Conservation (phyloP, 2,329 filamentous ascomycete species). For the Botryotinia calthae region DNA sequence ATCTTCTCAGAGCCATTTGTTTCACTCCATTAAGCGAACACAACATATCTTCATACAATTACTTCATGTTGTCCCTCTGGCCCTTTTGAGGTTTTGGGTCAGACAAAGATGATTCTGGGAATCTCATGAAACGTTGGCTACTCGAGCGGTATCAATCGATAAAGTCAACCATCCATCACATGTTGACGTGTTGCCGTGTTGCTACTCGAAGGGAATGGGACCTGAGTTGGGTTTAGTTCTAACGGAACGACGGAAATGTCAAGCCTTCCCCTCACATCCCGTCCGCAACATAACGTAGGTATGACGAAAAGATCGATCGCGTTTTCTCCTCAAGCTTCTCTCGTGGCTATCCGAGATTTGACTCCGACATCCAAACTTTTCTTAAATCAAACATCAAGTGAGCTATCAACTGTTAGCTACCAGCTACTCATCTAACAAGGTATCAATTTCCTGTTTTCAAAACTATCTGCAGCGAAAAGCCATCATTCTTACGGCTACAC, state of each 20-base stretch:
- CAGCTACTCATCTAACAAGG: background rate
- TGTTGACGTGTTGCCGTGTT: background rate
- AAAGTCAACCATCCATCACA: background rate
- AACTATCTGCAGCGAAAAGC: background rate
- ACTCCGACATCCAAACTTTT: background rate
- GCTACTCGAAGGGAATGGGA: background rate
- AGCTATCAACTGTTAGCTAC: background rate
- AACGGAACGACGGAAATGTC: constrained; percentile 9
- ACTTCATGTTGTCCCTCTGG: constrained; percentile 4
- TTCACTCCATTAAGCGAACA: background rate
- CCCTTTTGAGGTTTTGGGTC: background rate
- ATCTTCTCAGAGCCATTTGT: background rate
- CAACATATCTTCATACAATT: constrained; percentile 4
- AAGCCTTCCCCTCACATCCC: background rate
- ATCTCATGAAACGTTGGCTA: background rate
- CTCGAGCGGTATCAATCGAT: background rate
- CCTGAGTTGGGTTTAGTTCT: constrained; percentile 4
- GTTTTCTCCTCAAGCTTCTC: background rate
- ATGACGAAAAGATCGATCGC: constrained; percentile 13
- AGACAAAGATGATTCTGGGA: background rate
- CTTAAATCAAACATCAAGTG: background rate
- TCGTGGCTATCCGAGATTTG: constrained; percentile 2
- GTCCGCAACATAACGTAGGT: background rate
- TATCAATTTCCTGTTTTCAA: background rate
- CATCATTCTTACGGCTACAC: constrained; percentile 11